Evolutionary conservation across 192 early-diverging fungal genomes (phyloP), one percentile per base, ranked within the genome.

Genomic region (Mortierella claussenii): DNA sequence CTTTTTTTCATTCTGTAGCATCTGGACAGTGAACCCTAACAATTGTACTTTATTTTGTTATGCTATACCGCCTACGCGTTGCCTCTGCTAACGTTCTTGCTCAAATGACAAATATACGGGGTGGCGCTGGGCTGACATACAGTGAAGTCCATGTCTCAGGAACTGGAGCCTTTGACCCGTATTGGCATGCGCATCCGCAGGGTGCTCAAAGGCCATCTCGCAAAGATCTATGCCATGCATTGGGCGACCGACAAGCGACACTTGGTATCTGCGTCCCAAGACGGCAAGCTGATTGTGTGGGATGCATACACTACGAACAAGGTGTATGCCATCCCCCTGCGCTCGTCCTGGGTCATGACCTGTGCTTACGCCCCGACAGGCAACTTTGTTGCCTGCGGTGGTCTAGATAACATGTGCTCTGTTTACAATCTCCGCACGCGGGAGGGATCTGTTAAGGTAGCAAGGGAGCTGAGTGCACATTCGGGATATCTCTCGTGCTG

Each of bases 261-360:
- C 78, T 80, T 99, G 9, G 98, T 98, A 24, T 94, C 92, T 50
- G 97, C 97, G 21, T 99, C 98, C 53, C 98, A 99, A 86, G 98
- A 99, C 81, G 97, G 98, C 60, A 99, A 98, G 82, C 86, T 99
- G 58, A 99, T 99, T 68, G 95, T 99, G 23, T 99, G 98, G 97
- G 98, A 99, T 68, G 96, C 96, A 32, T 96, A 93, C 69, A 95
- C 95, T 47, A 97, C 96, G 59, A 99, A 99, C 87, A 99, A 99
- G 83, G 93, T 98, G 42, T 95, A 98, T 82, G 97, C 98, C 27
- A 98, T 99, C 65, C 98, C 98, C 7, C 81, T 99, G 58, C 93
- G 95, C 10, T 99, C 98, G 2, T 98, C 97, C 20, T 99, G 98
- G 98, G 97, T 99, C 65, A 99, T 99, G 98, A 98, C 98, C 36